Base-by-base conservation (phyloP, 257 asterid species). In the Scutellaria galericulata region DNA sequence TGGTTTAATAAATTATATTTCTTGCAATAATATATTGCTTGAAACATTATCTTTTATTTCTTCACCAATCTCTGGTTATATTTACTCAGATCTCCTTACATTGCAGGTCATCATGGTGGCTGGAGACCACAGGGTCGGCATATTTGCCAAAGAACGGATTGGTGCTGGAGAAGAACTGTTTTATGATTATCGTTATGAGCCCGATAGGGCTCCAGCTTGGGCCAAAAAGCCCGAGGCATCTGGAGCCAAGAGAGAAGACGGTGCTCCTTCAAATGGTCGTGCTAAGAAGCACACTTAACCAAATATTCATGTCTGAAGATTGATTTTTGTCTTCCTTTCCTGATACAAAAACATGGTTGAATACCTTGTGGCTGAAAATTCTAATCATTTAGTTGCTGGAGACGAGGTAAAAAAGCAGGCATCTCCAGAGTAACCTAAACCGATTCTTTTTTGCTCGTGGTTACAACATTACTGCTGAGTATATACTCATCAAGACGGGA, bases 51-150 rank as follows among this genome's bases (percentile, higher is more conserved):
- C 24, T 71, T 37, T 35, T 15, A 40, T 27, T 57, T 31, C 1
- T 66, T 31, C 14, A 5, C 53, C 59, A 1, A 12, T 71, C 15
- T 52, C 3, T 50, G 62, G 58, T 42, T 63, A 15, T 71, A 55
- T 55, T 66, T 10, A 74, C 75, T 71, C 9, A 40, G 35, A 68
- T 74, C 35, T 48, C 14, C 74, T 83, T 80, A 4, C 37, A 31
- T 31, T 31, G 78, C 90, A 95, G 98, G 99, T 95, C 15, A 82
- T 92, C 24, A 88, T 87, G 97, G 97, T 83, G 72, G 98, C 88
- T 64, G 99, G 96, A 71, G 96, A 94, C 81, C 97, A 88, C 83
- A 79, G 96, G 78, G 97, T 95, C 9, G 98, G 92, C 14, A 95
- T 95, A 78, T 95, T 86, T 77, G 92, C 98, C 45, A 95, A 87